phyloP scores from a whole-genome alignment of 2,329 filamentous ascomycete genomes.

The Sporothrix inflata region DNA sequence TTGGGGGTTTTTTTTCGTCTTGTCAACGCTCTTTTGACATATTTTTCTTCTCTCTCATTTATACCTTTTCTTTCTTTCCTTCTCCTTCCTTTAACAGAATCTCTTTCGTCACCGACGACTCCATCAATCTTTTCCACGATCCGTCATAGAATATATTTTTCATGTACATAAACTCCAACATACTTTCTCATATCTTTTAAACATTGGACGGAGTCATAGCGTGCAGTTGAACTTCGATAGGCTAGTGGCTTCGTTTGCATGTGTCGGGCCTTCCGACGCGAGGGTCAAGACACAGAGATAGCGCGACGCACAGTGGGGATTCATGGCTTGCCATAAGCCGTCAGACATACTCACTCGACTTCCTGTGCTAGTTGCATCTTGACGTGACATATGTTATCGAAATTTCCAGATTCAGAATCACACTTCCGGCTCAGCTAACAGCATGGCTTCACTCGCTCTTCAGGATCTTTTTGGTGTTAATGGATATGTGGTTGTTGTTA shows the following conservation, averaged over 20 bases:
- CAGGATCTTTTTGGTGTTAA: constrained; percentile 34
- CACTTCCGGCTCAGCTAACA: not conserved
- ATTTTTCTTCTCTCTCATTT: not conserved
- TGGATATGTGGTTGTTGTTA: constrained; percentile 43
- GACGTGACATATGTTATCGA: not conserved
- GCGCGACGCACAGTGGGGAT: not conserved
- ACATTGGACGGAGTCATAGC: too few species aligned
- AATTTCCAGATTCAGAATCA: too few species aligned
- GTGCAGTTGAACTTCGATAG: too few species aligned
- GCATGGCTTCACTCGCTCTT: constrained; percentile 22
- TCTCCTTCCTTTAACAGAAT: not conserved
- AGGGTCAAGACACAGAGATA: not conserved
- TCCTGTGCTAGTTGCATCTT: not conserved
- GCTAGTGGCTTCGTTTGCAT: too few species aligned
- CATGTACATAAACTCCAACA: too few species aligned
- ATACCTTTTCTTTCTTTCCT: not conserved
- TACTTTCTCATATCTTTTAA: too few species aligned
- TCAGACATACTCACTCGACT: not conserved
- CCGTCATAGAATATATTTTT: too few species aligned
- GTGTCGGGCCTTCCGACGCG: not conserved
- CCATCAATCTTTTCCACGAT: not conserved
- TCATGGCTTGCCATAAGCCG: too few species aligned
- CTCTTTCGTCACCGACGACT: not conserved
- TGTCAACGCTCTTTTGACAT: not conserved
- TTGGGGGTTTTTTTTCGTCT: not conserved